phyloP scores from a whole-genome alignment of 2,329 filamentous ascomycete species.

The Diaporthe ilicicola region DNA sequence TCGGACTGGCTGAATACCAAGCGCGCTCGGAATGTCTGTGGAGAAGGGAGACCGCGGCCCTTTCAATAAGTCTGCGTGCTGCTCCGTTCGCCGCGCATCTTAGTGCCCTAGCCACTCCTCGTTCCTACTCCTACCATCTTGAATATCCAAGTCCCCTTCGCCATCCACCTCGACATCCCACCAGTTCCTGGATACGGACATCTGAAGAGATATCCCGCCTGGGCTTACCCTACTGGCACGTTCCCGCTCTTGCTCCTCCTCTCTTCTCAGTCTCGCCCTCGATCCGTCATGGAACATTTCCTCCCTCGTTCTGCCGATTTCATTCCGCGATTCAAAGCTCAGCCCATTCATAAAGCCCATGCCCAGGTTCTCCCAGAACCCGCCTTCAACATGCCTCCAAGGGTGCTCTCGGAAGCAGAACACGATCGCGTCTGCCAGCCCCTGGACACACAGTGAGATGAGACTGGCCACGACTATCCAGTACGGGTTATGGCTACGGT shows the following conservation, averaged over 20 bases:
- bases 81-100: not conserved
- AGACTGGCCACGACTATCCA: constrained; percentile 63
- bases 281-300: constrained; percentile 61
- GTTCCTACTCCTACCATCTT: not conserved
- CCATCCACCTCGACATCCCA: constrained; percentile 46
- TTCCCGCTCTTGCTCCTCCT: constrained; percentile 50
- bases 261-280: constrained; percentile 56
- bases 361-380: constrained; percentile 43
- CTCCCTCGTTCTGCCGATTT: constrained; percentile 57
- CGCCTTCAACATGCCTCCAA: constrained; percentile 64
- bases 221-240: constrained; percentile 34
- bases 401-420: constrained; percentile 77
- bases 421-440: constrained; percentile 72
- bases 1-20: too few species aligned
- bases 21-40: not conserved
- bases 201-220: constrained; percentile 35
- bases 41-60: not conserved
- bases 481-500: constrained; percentile 50
- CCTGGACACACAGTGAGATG: constrained; percentile 70
- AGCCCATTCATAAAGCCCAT: constrained; percentile 35
- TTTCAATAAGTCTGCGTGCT: not conserved
- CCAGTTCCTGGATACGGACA: constrained; percentile 41
- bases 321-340: constrained; percentile 20
- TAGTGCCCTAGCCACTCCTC: not conserved
- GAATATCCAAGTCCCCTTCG: constrained; percentile 36